These are phyloP conservation scores for Dillenia suffruticosa DNA, from an alignment of 164 flowering plant genomes.

Conservation along the genomic window DNA sequence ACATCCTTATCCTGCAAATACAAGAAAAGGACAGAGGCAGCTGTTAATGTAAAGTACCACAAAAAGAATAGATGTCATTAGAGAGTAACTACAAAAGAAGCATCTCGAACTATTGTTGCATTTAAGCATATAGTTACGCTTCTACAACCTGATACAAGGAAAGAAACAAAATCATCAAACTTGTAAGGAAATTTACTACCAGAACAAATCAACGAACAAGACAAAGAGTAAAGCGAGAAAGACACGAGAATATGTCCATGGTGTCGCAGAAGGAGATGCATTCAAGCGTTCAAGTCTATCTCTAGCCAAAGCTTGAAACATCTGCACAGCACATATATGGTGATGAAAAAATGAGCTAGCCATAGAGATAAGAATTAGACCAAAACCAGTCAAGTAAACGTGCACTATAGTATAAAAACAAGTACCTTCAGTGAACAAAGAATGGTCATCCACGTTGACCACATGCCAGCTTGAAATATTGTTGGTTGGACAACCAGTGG, in stretches of 20 bases:
- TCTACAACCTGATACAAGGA: too few relatives aligned
- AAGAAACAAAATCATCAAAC: too few relatives aligned
- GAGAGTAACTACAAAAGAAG: too few relatives aligned
- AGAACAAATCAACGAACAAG: slow-evolving; percentile 51
- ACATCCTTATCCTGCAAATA: slow-evolving; percentile 64
- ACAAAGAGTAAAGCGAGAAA: slow-evolving; percentile 74
- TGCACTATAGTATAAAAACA: background rate
- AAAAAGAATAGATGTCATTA: background rate
- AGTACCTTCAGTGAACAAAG: slow-evolving; percentile 84
- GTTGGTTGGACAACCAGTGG: slow-evolving; percentile 84
- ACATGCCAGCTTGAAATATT: slow-evolving; percentile 59
- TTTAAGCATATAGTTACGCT: too few relatives aligned
- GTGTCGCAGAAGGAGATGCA: slow-evolving; percentile 91
- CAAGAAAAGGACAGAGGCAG: slow-evolving; percentile 9
- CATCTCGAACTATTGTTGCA: too few relatives aligned
- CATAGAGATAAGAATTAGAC: background rate
- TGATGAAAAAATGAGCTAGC: background rate
- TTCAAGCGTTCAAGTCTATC: slow-evolving; percentile 92
- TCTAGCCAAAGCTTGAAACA: slow-evolving; percentile 93
- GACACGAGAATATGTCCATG: slow-evolving; percentile 86
- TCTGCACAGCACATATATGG: slow-evolving; percentile 37
- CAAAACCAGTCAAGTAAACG: background rate
- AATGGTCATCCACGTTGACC: slow-evolving; percentile 83
- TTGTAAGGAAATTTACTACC: slow-evolving; percentile 35
- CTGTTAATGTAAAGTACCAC: background rate